Percentiles rank a stretch among this genome's conserved stretches.
Evolutionary conservation across 1,139 yeast genomes (phyloP).

Genomic region (Candida labiduridarum): DNA sequence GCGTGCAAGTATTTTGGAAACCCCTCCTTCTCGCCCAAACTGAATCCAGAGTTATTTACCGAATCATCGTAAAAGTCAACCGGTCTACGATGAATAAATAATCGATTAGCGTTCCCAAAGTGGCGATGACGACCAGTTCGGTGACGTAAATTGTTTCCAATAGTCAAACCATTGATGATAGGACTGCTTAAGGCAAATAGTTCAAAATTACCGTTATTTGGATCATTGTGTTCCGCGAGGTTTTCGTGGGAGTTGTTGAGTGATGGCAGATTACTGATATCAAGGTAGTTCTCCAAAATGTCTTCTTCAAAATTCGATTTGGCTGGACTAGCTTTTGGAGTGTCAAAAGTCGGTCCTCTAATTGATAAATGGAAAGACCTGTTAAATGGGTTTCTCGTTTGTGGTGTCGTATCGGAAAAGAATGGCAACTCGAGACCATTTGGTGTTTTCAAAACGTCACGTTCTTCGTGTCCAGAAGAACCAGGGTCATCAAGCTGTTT

Average conservation of each 20-base stretch:
- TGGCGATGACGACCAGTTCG: slow-evolving; percentile 14
- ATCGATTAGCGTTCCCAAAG: slow-evolving; percentile 15
- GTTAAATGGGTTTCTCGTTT: slow-evolving; percentile 21
- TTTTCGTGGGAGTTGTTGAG: slow-evolving; percentile 1
- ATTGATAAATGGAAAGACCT: slow-evolving; percentile 36
- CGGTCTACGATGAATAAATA: slow-evolving; percentile 23
- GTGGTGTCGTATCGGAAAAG: neutral
- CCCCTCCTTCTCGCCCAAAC: slow-evolving; percentile 4
- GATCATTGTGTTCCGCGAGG: neutral
- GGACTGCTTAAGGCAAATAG: slow-evolving; percentile 38
- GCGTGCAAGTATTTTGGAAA: slow-evolving; percentile 18
- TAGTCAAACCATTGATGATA: slow-evolving; percentile 39
- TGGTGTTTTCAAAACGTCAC: neutral
- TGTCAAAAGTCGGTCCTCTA: slow-evolving; percentile 22
- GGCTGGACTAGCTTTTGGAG: slow-evolving; percentile 14
- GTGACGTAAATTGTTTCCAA: slow-evolving; percentile 33
- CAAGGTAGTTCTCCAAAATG: slow-evolving; percentile 38
- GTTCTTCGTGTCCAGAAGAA: neutral
- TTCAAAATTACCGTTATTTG: slow-evolving; percentile 18
- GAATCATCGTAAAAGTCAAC: slow-evolving; percentile 5
- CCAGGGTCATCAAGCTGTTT: neutral
- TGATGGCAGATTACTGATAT: slow-evolving; percentile 17
- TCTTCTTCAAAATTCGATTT: slow-evolving; percentile 23
- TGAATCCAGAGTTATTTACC: neutral
- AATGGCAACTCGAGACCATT: slow-evolving; percentile 6